Percentiles rank a stretch among this genome's conserved stretches.
Evolutionary conservation across 2,329 filamentous ascomycete species (phyloP).

Genomic region (Aspergillus spinulosporus): DNA sequence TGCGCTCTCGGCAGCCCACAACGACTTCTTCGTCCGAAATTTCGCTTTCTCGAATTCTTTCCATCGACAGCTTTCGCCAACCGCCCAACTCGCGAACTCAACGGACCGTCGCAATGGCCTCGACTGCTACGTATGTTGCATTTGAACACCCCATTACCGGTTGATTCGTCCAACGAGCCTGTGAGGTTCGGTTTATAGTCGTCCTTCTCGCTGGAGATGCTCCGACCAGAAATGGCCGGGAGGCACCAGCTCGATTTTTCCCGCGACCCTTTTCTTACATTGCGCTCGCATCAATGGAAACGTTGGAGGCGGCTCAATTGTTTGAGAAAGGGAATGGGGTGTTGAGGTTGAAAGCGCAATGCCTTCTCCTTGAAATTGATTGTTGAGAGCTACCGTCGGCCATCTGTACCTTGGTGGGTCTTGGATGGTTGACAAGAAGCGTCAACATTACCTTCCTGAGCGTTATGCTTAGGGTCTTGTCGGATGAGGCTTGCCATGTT

Average conservation of each 20-base stretch:
- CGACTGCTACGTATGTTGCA: conserved; percentile 62
- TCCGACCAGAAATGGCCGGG: conserved; percentile 40
- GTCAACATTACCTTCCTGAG: conserved; percentile 56
- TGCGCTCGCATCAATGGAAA: conserved; percentile 31
- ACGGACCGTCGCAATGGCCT: conserved; percentile 57
- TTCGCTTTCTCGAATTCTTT: conserved; percentile 29
- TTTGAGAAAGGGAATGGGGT: conserved; percentile 66
- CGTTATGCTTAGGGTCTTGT: conserved; percentile 67
- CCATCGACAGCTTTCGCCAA: conserved; percentile 40
- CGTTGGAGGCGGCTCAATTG: conserved; percentile 45
- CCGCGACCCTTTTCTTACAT: conserved; percentile 34
- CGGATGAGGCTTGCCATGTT: conserved; percentile 61
- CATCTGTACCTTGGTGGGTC: conserved; percentile 18
- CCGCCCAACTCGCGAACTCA: conserved; percentile 44
- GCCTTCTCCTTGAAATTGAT: conserved; percentile 76
- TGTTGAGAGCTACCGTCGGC: conserved; percentile 55
- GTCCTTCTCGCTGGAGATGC: conserved; percentile 76
- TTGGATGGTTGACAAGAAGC: conserved; percentile 34
- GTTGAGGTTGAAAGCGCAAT: conserved; percentile 71
- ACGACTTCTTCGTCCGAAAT: conserved; percentile 20
- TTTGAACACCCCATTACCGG: conserved; percentile 36
- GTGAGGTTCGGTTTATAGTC: conserved; percentile 69
- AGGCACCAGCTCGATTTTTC: conserved; percentile 79
- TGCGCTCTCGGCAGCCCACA: conserved; percentile 30
- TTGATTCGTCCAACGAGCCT: conserved; percentile 39